Conservation (phyloP, 495 filamentous ascomycete species). For the Aspergillus baeticus region DNA sequence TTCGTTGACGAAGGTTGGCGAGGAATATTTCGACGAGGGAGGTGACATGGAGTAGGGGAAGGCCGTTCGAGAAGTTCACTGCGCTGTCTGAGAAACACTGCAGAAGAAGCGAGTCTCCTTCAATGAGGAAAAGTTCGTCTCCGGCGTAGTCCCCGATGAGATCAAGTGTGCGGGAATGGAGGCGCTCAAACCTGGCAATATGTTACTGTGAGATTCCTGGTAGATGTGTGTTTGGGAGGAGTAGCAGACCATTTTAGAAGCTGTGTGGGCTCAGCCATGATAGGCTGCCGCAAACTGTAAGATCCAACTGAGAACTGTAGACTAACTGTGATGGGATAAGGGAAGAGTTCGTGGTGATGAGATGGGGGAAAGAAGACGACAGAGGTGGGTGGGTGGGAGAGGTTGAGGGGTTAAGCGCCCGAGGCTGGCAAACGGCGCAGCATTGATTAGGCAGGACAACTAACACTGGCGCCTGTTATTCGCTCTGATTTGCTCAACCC, state of each 20-base stretch:
- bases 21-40: conserved; percentile 67
- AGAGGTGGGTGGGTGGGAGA: no score
- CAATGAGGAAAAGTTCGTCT: conserved; percentile 66
- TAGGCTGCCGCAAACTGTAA: not conserved
- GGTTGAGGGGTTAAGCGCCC: no score
- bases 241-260: not conserved
- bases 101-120: conserved; percentile 70
- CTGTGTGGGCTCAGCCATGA: not conserved
- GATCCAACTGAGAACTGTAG: no score
- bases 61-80: conserved; percentile 64
- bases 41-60: conserved; percentile 69
- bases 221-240: not conserved
- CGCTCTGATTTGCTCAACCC: no score
- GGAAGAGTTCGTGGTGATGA: no score
- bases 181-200: conserved; percentile 19
- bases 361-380: no score
- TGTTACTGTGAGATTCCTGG: not conserved
- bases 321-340: no score
- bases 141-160: conserved; percentile 69
- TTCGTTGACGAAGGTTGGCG: conserved; percentile 52
- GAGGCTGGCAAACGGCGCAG: no score
- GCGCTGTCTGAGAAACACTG: conserved; percentile 56
- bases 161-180: conserved; percentile 25
- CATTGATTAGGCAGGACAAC: no score
- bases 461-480: no score